Conservation (phyloP, 2,329 filamentous ascomycete species). For the Sporothrix variecibatus region DNA sequence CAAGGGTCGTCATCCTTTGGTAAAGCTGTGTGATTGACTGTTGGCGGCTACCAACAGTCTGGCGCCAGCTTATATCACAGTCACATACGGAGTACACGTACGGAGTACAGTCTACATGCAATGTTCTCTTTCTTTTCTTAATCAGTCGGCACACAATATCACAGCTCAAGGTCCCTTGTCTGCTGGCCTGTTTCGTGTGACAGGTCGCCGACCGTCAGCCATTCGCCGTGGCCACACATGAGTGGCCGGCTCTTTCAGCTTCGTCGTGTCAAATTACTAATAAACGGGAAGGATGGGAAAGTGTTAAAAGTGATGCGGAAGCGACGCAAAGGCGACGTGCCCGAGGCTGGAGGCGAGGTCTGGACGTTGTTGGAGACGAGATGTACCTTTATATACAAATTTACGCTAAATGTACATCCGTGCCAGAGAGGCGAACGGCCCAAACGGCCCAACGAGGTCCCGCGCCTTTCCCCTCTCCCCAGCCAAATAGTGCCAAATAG, state of each 20-base stretch:
- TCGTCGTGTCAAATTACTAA: neutral
- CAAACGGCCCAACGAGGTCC: conserved; percentile 8
- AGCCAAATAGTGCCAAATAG: neutral
- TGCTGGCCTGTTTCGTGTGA: conserved; percentile 11
- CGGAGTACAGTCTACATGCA: neutral
- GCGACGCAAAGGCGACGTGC: neutral
- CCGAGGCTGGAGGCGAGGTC: neutral
- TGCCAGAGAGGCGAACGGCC: neutral
- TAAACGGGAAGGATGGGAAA: neutral
- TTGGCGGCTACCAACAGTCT: conserved; percentile 5
- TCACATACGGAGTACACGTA: neutral
- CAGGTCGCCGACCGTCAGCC: conserved; percentile 6
- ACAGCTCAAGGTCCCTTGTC: neutral
- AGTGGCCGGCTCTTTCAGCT: neutral
- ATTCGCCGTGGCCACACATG: neutral
- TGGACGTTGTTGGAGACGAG: neutral
- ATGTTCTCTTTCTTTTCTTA: no score
- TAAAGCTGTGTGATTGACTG: neutral
- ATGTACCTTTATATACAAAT: no score
- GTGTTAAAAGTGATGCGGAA: neutral
- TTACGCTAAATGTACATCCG: neutral
- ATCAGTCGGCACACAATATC: neutral
- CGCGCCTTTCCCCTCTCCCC: neutral
- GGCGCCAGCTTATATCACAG: neutral
- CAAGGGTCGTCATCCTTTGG: neutral